Conservation (phyloP, 129 eudicot species). For the Flaveria linearis region DNA sequence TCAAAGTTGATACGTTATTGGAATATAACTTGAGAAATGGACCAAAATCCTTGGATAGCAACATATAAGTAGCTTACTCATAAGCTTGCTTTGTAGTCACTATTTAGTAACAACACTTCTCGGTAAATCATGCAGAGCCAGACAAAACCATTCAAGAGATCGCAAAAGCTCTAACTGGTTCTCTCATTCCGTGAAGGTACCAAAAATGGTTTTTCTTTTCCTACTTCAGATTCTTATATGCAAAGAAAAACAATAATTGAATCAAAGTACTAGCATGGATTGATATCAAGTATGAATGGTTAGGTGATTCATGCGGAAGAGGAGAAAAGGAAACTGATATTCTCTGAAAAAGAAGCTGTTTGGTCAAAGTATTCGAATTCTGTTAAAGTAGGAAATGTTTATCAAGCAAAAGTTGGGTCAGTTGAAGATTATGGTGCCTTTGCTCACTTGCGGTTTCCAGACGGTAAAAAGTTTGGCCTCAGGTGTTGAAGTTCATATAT, state of each 20-base stretch:
- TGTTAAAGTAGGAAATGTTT: constrained; percentile 65
- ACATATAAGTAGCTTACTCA: neutral
- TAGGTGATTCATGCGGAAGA: constrained; percentile 81
- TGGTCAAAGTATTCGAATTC: constrained; percentile 67
- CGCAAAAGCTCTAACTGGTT: constrained; percentile 68
- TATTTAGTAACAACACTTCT: neutral
- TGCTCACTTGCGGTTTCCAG: constrained; percentile 74
- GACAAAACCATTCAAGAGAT: constrained; percentile 65
- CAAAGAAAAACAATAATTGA: neutral
- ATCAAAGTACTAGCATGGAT: neutral
- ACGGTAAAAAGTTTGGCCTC: constrained; percentile 47
- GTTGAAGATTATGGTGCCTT: constrained; percentile 95
- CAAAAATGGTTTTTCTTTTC: neutral
- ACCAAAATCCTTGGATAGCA: neutral
- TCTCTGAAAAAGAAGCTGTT: constrained; percentile 84
- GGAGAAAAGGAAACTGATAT: constrained; percentile 60
- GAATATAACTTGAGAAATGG: neutral
- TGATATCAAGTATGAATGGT: constrained; percentile 8
- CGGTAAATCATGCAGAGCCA: constrained; percentile 61
- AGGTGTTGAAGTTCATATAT: neutral
- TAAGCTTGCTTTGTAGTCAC: neutral
- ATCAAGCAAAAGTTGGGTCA: constrained; percentile 65
- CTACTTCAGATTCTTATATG: neutral
- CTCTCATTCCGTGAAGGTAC: constrained; percentile 84
- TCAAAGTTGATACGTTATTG: neutral